A percentile compares a stretch with the other conserved stretches of the same genome.
phyloP scores from a whole-genome alignment of 441 rosid genomes.

The Populus trichocarpa region DNA sequence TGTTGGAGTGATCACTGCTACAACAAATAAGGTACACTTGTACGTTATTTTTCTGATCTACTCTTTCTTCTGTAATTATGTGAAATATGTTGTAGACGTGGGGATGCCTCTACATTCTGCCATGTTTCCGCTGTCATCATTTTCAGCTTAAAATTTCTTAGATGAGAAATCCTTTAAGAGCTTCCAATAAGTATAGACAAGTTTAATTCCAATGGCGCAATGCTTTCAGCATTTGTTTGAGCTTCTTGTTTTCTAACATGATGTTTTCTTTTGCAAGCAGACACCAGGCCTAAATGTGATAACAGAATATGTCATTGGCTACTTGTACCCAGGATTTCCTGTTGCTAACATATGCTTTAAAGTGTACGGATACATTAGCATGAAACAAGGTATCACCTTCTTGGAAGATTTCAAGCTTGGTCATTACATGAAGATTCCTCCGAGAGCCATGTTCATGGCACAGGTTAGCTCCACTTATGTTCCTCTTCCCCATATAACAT shows the following conservation, averaged over 20 bases:
- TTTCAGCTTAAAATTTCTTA: not conserved
- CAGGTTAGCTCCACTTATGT: conserved; percentile 38
- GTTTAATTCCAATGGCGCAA: not conserved
- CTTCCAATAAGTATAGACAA: not conserved
- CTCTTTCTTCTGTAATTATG: not conserved
- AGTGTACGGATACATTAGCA: conserved; percentile 89
- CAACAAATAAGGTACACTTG: conserved; percentile 73
- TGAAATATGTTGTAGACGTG: not conserved
- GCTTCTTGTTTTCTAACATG: not conserved
- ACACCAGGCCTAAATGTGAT: conserved; percentile 76
- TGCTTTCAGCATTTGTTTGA: not conserved
- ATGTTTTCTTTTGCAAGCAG: conserved; percentile 28
- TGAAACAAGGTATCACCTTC: conserved; percentile 73
- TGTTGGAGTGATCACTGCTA: conserved; percentile 83
- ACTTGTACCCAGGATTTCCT: conserved; percentile 84
- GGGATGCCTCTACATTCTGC: not conserved
- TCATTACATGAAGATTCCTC: conserved; percentile 97
- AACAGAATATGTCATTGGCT: conserved; percentile 90
- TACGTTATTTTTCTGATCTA: not conserved
- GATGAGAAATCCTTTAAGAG: not conserved
- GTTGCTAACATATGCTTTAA: conserved; percentile 92
- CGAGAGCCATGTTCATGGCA: conserved; percentile 90
- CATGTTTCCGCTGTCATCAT: not conserved
- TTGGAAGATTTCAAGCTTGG: conserved; percentile 95
- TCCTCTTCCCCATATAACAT: not conserved